A percentile compares a stretch with the other conserved stretches of the same genome.
Conservation (phyloP, 1,284 basidiomycete genomes). For the Trichosporon sp. region DNA sequence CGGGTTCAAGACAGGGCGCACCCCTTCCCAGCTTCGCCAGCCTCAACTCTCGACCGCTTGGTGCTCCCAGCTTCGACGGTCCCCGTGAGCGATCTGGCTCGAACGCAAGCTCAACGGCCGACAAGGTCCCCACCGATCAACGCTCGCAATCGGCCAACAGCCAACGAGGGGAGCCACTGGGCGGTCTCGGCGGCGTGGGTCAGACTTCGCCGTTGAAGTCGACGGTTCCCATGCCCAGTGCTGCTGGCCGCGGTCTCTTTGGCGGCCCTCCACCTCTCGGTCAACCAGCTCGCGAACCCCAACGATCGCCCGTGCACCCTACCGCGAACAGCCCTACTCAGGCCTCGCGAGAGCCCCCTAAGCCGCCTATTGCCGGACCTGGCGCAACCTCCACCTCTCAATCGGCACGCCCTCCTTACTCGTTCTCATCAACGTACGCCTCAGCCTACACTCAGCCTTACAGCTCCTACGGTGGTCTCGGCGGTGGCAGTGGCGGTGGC, state of each 20-base stretch:
- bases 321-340: slow-evolving; percentile 12
- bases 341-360: slow-evolving; percentile 9
- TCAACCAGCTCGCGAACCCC: slow-evolving; percentile 9
- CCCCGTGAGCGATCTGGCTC: slow-evolving; percentile 11
- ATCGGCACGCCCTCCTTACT: slow-evolving; percentile 16
- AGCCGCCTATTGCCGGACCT: background rate
- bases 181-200: slow-evolving; percentile 10
- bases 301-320: slow-evolving; percentile 17
- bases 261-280: slow-evolving; percentile 18
- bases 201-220: slow-evolving; percentile 16
- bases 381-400: slow-evolving; percentile 6
- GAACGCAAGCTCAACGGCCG: slow-evolving; percentile 8
- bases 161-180: slow-evolving; percentile 10
- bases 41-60: slow-evolving; percentile 10
- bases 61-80: slow-evolving; percentile 8
- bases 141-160: slow-evolving; percentile 16
- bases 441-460: slow-evolving; percentile 20
- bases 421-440: slow-evolving; percentile 20
- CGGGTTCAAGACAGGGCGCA: background rate
- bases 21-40: slow-evolving; percentile 14
- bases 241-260: slow-evolving; percentile 11
- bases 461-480: slow-evolving; percentile 14
- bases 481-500: background rate
- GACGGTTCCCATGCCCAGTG: slow-evolving; percentile 3
- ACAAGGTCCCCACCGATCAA: slow-evolving; percentile 12